Evolutionary conservation across 164 flowering plant genomes (phyloP), one percentile per base, ranked within the genome.

Genomic region (Berberis vulgaris): DNA sequence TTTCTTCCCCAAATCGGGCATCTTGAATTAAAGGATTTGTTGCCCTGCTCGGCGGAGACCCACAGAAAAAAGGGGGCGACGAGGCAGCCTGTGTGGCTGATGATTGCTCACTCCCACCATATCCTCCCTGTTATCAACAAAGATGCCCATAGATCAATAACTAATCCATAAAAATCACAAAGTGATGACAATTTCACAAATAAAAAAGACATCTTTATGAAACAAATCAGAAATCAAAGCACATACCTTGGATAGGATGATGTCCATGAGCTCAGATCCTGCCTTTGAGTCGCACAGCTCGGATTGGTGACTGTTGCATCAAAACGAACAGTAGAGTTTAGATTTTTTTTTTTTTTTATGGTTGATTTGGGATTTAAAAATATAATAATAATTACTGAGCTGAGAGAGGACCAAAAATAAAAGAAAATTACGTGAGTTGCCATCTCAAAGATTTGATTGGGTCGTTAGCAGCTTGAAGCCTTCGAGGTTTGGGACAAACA

Each of bases 401-500:
- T 44, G 1, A 46, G n/a, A 61, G 6, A 7, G 38, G 2, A 5
- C 26, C 0, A 26, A 26, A 26, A 26, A 26, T 26, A 13, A 8
- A 8, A 11, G n/a, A 46, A 57, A 69, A 41, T 67, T 77, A 88
- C 97, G 87, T 78, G 5, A 81, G 58, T 10, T 84, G 83, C 88
- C 84, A 86, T 63, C 91, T 64, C 10, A 78, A 66, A 54, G 95
- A 77, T 61, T 82, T 75, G 38, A 73, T 56, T 2, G 73, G 76
- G 43, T 78, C 87, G 67, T 68, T 59, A 43, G 69, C 3, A 64
- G 82, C 8, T 70, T 77, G 58, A 74, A 83, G 62, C 13, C 98
- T 86, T 41, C 94, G 82, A 3, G 98, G 97, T 59, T 87, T 88
- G 1, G 98, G 98, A 62, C 98, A 90, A 60, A 86, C 79, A 49